Conservation (phyloP, 306 rosid species). For the Lablab purpureus region DNA sequence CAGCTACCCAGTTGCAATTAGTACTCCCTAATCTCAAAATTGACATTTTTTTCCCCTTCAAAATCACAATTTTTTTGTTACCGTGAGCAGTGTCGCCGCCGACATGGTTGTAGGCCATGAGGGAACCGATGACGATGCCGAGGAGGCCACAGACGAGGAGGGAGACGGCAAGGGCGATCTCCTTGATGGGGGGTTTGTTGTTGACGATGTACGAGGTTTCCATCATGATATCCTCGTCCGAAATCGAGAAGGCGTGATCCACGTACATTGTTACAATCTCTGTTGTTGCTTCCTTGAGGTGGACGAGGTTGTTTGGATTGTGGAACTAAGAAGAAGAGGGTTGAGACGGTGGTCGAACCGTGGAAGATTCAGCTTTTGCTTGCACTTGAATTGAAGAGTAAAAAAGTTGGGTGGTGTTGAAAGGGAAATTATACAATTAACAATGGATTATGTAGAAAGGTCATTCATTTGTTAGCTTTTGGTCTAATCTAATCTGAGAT, state of each 20-base stretch:
- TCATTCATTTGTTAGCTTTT: neutral
- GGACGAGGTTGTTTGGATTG: neutral
- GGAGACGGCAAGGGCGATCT: constrained; percentile 91
- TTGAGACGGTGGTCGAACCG: constrained; percentile 15
- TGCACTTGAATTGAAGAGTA: constrained; percentile 28
- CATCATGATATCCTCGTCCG: constrained; percentile 95
- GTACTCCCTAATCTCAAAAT: constrained; percentile 11
- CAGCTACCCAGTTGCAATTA: constrained; percentile 40
- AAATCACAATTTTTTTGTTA: constrained; percentile 14
- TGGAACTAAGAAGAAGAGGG: neutral
- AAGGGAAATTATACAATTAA: neutral
- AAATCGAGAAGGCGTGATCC: constrained; percentile 93
- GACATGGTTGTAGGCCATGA: constrained; percentile 86
- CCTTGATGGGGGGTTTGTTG: constrained; percentile 86
- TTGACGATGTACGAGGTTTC: constrained; percentile 79
- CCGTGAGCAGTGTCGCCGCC: constrained; percentile 99
- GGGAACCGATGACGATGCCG: constrained; percentile 74
- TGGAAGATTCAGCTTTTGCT: constrained; percentile 35
- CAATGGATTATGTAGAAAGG: neutral
- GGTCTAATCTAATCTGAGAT: neutral
- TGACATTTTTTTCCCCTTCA: neutral
- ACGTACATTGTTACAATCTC: constrained; percentile 64
- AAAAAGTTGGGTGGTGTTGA: neutral
- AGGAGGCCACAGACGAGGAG: constrained; percentile 86
- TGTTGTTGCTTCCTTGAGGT: neutral